Percentiles rank a stretch among this genome's conserved stretches.
Evolutionary conservation across 108 stramenopile genomes (phyloP).

Genomic region (Conticribra guillardii): DNA sequence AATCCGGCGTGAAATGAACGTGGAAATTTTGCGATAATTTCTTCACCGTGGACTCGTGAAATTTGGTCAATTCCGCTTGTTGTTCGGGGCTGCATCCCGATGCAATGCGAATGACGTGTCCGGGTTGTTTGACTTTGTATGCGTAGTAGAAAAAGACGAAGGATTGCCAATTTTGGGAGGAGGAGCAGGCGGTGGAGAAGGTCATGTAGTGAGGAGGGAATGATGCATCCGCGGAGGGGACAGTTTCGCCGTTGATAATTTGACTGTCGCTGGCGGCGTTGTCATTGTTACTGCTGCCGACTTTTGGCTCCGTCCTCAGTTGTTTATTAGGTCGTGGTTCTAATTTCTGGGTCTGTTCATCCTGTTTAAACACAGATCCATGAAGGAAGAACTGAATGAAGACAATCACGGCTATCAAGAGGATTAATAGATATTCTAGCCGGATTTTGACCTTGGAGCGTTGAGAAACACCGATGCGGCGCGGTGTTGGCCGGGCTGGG

Average conservation of each 20-base stretch:
- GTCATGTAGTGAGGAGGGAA: conserved; percentile 47
- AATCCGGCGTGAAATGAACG: conserved; percentile 80
- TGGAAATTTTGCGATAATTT: conserved; percentile 56
- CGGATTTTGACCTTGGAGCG: background rate
- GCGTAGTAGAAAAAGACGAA: conserved; percentile 88
- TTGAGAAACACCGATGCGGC: background rate
- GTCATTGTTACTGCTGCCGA: background rate
- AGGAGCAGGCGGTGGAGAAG: conserved; percentile 89
- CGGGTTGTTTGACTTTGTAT: conserved; percentile 72
- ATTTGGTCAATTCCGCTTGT: conserved; percentile 27
- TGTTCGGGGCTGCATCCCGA: conserved; percentile 65
- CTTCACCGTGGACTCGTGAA: conserved; percentile 48
- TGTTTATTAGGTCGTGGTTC: background rate
- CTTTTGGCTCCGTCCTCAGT: background rate
- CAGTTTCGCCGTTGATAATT: background rate
- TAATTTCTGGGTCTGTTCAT: background rate
- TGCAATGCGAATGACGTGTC: conserved; percentile 90
- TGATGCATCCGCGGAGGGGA: background rate
- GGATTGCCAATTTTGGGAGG: conserved; percentile 94
- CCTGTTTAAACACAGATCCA: background rate
- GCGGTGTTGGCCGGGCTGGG: conserved; percentile 9
- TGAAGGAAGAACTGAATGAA: conserved; percentile 3
- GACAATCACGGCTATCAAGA: background rate
- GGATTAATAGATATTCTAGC: background rate
- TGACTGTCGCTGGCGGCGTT: background rate